Conservation (phyloP, 179 eudicot species). For the Sideroxylon spinosum region DNA sequence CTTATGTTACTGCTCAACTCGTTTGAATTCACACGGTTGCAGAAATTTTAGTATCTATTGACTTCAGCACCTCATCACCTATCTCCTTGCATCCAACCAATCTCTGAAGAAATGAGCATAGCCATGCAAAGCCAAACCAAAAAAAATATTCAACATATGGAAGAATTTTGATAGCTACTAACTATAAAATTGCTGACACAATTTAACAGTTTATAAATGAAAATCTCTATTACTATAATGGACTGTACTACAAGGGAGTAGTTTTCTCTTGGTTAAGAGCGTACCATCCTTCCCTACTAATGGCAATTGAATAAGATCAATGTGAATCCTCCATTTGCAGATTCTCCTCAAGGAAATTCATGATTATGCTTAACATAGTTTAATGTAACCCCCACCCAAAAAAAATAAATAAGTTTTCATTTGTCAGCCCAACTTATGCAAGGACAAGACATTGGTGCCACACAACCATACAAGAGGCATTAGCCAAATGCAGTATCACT, state of each 20-base stretch:
- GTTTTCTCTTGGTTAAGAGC: too few species aligned
- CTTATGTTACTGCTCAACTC: not conserved
- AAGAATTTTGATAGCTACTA: not conserved
- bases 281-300: too few species aligned
- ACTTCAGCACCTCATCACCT: conserved; percentile 83
- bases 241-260: too few species aligned
- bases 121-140: not conserved
- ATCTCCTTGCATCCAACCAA: conserved; percentile 95
- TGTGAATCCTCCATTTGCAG: too few species aligned
- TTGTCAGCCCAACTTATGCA: too few species aligned
- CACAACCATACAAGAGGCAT: not conserved
- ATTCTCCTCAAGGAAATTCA: too few species aligned
- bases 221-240: not conserved
- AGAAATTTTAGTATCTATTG: conserved; percentile 55
- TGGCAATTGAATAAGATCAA: too few species aligned
- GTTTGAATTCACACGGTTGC: conserved; percentile 33
- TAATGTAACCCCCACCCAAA: too few species aligned
- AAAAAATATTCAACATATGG: too few species aligned
- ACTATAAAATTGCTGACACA: not conserved
- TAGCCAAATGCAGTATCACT: not conserved
- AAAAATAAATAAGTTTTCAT: too few species aligned
- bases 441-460: not conserved
- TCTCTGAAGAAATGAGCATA: conserved; percentile 44
- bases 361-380: not conserved
- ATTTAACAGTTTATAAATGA: not conserved